phyloP scores from a whole-genome alignment of 1,139 yeast genomes.

The Geotrichum fermentans region DNA sequence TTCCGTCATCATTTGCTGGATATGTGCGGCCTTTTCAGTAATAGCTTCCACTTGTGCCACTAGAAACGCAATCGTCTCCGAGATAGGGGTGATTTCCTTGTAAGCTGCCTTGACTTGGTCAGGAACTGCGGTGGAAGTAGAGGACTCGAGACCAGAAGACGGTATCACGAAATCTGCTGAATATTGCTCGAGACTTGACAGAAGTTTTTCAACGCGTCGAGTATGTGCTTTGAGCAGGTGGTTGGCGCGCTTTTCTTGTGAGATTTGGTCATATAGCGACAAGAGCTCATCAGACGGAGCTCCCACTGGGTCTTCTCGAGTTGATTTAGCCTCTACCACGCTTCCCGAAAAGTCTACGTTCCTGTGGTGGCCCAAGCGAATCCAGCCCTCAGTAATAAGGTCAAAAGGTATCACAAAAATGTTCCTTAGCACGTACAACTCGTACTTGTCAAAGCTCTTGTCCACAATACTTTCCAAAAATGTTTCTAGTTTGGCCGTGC shows the following conservation, averaged over 20 bases:
- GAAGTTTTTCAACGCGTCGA: constrained; percentile 5
- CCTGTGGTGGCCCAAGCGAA: constrained; percentile 65
- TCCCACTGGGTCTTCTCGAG: background rate
- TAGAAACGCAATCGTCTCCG: constrained; percentile 12
- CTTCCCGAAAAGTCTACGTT: constrained; percentile 42
- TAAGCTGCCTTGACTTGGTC: background rate
- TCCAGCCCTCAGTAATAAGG: constrained; percentile 61
- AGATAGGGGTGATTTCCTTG: constrained; percentile 7
- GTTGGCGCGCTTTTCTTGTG: constrained; percentile 8
- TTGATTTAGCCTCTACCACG: background rate
- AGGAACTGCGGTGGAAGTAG: background rate
- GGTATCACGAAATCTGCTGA: constrained; percentile 5
- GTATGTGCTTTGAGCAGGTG: constrained; percentile 2
- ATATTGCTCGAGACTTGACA: constrained; percentile 6
- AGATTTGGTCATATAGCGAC: constrained; percentile 7
- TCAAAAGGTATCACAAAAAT: constrained; percentile 67
- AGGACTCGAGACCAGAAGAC: background rate
- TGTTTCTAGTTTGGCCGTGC: constrained; percentile 78
- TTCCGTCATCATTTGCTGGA: constrained; percentile 8
- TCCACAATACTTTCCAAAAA: constrained; percentile 75
- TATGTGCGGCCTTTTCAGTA: constrained; percentile 16
- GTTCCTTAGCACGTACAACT: constrained; percentile 74
- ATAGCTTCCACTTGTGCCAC: constrained; percentile 7
- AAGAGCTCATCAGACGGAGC: background rate
- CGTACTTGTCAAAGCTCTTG: constrained; percentile 79